Evolutionary conservation across 2,329 filamentous ascomycete species (phyloP).

Genomic region (Microdochium paspali): DNA sequence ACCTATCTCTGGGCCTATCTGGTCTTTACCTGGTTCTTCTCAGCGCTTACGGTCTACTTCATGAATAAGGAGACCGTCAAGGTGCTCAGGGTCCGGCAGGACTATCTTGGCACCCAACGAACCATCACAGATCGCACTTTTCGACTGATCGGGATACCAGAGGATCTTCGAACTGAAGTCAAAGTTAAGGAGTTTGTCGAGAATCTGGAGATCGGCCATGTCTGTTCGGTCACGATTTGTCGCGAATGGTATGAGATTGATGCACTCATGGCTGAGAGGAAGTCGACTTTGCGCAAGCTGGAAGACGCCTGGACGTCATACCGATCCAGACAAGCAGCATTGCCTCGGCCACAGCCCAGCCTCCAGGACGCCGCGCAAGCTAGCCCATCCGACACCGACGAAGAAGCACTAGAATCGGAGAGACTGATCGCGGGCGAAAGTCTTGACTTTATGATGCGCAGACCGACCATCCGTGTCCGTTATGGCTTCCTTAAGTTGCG

Average conservation of each 20-base stretch:
- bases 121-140: conserved; percentile 96
- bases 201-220: conserved; percentile 77
- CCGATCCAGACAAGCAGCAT: conserved; percentile 24
- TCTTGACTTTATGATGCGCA: conserved; percentile 31
- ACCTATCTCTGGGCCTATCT: conserved; percentile 85
- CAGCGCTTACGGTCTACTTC: conserved; percentile 69
- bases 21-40: conserved; percentile 91
- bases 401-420: conserved; percentile 44
- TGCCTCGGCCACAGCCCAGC: background rate
- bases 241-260: conserved; percentile 82
- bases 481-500: conserved; percentile 68
- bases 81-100: conserved; percentile 78
- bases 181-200: conserved; percentile 83
- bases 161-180: conserved; percentile 67
- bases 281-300: conserved; percentile 56
- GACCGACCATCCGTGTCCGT: conserved; percentile 66
- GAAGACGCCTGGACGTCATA: conserved; percentile 79
- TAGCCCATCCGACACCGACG: conserved; percentile 24
- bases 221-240: conserved; percentile 80
- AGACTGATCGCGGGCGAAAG: conserved; percentile 48
- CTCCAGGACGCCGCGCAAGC: conserved; percentile 14
- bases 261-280: conserved; percentile 57
- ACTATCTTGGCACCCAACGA: conserved; percentile 85
- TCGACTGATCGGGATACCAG: conserved; percentile 78
- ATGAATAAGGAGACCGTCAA: conserved; percentile 75